Percentiles rank a stretch among this genome's conserved stretches.
phyloP scores from a whole-genome alignment of 78 protist genomes.

The Dictyostelium discoideum region dicty_2.7 NC_007088.5:1069001-1069500 shows the following conservation, averaged over 20 bases:
- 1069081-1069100: neutral
- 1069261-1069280: neutral
- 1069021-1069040: conserved; percentile 3
- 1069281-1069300: neutral
- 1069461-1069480: neutral
- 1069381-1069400: neutral
- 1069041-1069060: neutral
- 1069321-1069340: neutral
- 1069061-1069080: conserved; percentile 1
- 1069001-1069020: neutral
- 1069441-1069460: too few relatives aligned
- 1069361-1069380: neutral
- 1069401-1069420: too few relatives aligned
- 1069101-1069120: neutral
- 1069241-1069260: neutral
- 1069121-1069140: neutral
- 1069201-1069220: neutral
- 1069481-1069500: neutral
- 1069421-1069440: too few relatives aligned
- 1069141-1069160: neutral
- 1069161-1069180: neutral
- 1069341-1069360: neutral
- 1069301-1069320: neutral
- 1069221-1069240: neutral
- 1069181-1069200: neutral